Evolutionary conservation across 257 asterid genomes (phyloP).

Genomic region (Henckelia pumila): DNA sequence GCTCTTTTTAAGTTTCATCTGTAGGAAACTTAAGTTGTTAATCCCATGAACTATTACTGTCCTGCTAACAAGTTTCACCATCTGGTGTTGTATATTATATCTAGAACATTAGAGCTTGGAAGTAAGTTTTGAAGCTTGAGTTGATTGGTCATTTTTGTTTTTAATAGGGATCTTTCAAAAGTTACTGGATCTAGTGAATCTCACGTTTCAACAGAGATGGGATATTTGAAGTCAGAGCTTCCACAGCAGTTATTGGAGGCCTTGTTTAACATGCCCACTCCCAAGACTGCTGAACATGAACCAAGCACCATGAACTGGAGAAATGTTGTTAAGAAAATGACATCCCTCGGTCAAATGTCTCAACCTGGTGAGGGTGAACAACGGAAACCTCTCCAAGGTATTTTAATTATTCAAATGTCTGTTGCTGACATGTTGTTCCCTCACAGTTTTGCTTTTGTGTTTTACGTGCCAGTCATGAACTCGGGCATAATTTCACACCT

Average conservation of each 20-base stretch:
- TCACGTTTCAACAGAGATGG: constrained; percentile 34
- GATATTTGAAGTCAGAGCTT: constrained; percentile 48
- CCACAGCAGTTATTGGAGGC: constrained; percentile 76
- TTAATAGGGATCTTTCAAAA: constrained; percentile 52
- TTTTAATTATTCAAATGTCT: constrained; percentile 12
- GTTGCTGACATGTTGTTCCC: constrained; percentile 18
- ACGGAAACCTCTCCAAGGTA: constrained; percentile 49
- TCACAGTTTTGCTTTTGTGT: constrained; percentile 2
- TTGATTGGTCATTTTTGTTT: constrained; percentile 25
- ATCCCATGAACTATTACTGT: neutral
- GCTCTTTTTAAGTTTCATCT: neutral
- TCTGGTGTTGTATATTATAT: neutral
- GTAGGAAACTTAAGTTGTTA: constrained; percentile 15
- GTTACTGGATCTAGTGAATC: constrained; percentile 34
- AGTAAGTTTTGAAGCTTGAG: constrained; percentile 17
- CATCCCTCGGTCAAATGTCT: constrained; percentile 58
- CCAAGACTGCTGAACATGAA: constrained; percentile 71
- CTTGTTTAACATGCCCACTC: constrained; percentile 81
- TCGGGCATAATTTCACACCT: constrained; percentile 1
- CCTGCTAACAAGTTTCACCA: constrained; percentile 18
- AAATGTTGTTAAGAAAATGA: constrained; percentile 71
- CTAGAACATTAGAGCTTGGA: constrained; percentile 11
- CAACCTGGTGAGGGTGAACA: constrained; percentile 41
- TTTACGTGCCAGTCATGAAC: constrained; percentile 4
- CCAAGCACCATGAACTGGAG: constrained; percentile 90